Evolutionary conservation across 1,139 yeast species (phyloP), one percentile per base, ranked within the genome.

Genomic region (Debaryomycetaceae sp.): DNA sequence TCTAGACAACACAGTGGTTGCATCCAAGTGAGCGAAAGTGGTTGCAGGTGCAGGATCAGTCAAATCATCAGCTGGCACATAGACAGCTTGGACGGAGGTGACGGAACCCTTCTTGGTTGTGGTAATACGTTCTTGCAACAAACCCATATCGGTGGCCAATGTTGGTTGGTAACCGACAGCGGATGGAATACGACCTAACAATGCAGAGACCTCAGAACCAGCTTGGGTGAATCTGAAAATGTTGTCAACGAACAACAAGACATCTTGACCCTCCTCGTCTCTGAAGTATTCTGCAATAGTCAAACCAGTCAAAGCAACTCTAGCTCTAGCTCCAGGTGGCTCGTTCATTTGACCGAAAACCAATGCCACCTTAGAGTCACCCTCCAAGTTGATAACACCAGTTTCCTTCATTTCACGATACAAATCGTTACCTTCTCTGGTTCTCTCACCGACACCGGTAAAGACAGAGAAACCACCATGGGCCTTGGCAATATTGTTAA

Each of bases 161-260:
- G 98, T 92, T 73, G 98, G 98, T 81, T 92, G 98, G 78, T 92
- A 92, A 88, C 98, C 98, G 88, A 92, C 98, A 62, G 98, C 98
- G 56, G 98, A 92, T 72, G 98, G 98, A 73, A 92, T 92, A 87
- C 98, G 97, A 79, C 98, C 98, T 71, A 92, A 82, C 78, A 92
- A 83, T 58, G 98, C 98, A 71, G 98, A 91, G 72, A 92, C 98
- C 81, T 92, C 98, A 56, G 98, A 92, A 88, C 98, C 98, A 70
- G 98, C 98, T 84, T 92, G 98, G 73, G 98, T 92, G 83, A 92
- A 92, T 82, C 98, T 91, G 95, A 92, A 92, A 87, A 92, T 92
- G 91, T 92, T 92, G 81, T 92, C 98, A 68, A 92, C 87, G 83
- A 92, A 92, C 71, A 92, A 84, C 84, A 92, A 83, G 76, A 92